Base-by-base conservation (phyloP, 2,329 filamentous ascomycete species). In the Ophiocordyceps sinensis region DNA sequence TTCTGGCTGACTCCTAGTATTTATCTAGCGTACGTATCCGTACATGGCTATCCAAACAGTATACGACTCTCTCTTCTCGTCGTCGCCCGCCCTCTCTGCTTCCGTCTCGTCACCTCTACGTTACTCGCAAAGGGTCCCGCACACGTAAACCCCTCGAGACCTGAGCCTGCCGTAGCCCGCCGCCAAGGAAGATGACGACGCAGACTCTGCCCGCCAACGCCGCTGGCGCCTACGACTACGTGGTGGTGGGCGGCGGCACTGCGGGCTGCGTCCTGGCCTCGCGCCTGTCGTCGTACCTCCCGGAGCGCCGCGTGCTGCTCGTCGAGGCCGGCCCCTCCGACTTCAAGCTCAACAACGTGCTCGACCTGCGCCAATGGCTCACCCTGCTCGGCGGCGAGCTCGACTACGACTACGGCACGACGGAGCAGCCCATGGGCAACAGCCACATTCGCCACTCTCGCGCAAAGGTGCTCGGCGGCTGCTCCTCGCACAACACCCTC, bases 401-500 rank as follows among this genome's bases (percentile, higher is more conserved):
- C 45, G 87, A 94, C 65, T 94, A 89, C 62, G 86, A 94, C 63
- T 94, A 94, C 63, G 76, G 76, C 54, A 94, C 86, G 34, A 85
- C 79, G 38, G 85, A 93, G 64, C 87, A 94, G 67, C 86, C 86
- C 48, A 91, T 77, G 66, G 85, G 86, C 57, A 94, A 94, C 70
- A 91, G 84, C 43, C 75, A 86, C 65, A 94, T 94, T 65, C 79
- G 86, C 49, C 87, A 94, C 67, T 93, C 87, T 13, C 81, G 87
- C 47, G 87, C 87, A 48, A 94, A 94, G 69, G 86, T 94, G 32
- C 74, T 94, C 28, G 87, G 87, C 51, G 87, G 87, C 50, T 94
- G 87, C 71, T 93, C 86, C 36, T 89, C 83, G 44, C 87, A 94
- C 72, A 94, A 94, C 66, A 94, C 87, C 17, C 71, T 94, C 53